These are phyloP conservation scores for Colletotrichum spinosum DNA, from an alignment of 2,329 filamentous ascomycete species.

Conservation along the genomic window DNA sequence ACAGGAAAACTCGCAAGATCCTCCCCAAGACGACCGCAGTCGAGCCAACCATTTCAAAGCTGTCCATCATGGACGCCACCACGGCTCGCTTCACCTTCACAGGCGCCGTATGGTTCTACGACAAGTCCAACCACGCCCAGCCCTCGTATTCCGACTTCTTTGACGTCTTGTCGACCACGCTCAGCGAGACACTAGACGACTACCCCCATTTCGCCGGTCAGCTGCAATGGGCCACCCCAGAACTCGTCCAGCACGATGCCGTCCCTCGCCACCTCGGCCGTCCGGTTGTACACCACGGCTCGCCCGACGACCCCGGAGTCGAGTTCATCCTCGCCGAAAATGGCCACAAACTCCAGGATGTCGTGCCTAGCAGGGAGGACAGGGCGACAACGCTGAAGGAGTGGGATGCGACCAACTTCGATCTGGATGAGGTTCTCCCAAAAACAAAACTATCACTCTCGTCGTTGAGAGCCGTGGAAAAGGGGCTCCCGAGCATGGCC, in stretches of 20 bases:
- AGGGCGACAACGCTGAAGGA: conserved; percentile 40
- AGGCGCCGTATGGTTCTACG: conserved; percentile 58
- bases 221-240: conserved; percentile 49
- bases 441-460: conserved; percentile 48
- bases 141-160: conserved; percentile 23
- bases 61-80: conserved; percentile 57
- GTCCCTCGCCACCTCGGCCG: conserved; percentile 48
- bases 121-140: conserved; percentile 40
- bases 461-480: conserved; percentile 41
- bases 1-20: neutral
- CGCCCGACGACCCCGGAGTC: conserved; percentile 53
- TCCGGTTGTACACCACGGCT: conserved; percentile 50
- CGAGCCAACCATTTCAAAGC: conserved; percentile 10
- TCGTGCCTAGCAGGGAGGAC: conserved; percentile 44
- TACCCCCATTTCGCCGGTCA: conserved; percentile 57
- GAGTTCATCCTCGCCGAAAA: conserved; percentile 50
- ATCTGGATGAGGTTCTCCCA: conserved; percentile 48
- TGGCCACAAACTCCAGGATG: conserved; percentile 41
- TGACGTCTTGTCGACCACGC: conserved; percentile 36
- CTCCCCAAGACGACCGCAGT: conserved; percentile 5
- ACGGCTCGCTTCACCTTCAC: conserved; percentile 53
- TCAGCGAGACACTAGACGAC: conserved; percentile 49
- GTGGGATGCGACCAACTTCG: conserved; percentile 50
- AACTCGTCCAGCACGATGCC: conserved; percentile 38
- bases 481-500: conserved; percentile 45